A percentile compares a stretch with the other conserved stretches of the same genome.
Evolutionary conservation across 805 yeast species (phyloP).

Genomic region (Cyberlindnera mrakii): DNA sequence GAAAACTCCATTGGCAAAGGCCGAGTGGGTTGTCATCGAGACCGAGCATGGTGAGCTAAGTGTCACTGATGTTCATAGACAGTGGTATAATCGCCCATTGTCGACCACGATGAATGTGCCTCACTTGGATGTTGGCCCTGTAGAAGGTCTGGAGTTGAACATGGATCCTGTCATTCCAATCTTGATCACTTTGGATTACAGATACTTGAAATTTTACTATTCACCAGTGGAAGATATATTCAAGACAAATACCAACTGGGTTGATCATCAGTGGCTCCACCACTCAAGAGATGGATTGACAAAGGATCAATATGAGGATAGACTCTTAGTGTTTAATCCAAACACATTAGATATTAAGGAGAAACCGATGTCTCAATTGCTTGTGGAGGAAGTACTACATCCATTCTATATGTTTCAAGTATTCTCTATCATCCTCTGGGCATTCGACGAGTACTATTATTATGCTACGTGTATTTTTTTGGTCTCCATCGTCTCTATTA

Average conservation of each 20-base stretch:
- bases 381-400: conserved; percentile 84
- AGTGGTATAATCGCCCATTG: conserved; percentile 63
- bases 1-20: conserved; percentile 62
- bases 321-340: conserved; percentile 68
- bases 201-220: conserved; percentile 78
- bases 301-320: conserved; percentile 59
- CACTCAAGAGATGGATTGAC: conserved; percentile 61
- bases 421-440: conserved; percentile 87
- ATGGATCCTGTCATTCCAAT: conserved; percentile 48
- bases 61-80: conserved; percentile 47
- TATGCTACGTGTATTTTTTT: conserved; percentile 89
- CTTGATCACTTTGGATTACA: conserved; percentile 66
- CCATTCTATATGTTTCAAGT: conserved; percentile 95
- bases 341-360: conserved; percentile 74
- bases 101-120: conserved; percentile 54
- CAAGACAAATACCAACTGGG: conserved; percentile 82
- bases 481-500: conserved; percentile 76
- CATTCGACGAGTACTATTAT: conserved; percentile 85
- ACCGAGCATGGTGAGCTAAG: conserved; percentile 87
- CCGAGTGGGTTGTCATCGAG: conserved; percentile 92
- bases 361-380: conserved; percentile 55
- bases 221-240: conserved; percentile 85
- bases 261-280: conserved; percentile 71
- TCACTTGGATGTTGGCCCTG: conserved; percentile 19
- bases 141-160: conserved; percentile 8